These are phyloP conservation scores for Diaporthe aspalathi DNA, from an alignment of 2,329 filamentous ascomycete genomes.

Conservation along the genomic window DNA sequence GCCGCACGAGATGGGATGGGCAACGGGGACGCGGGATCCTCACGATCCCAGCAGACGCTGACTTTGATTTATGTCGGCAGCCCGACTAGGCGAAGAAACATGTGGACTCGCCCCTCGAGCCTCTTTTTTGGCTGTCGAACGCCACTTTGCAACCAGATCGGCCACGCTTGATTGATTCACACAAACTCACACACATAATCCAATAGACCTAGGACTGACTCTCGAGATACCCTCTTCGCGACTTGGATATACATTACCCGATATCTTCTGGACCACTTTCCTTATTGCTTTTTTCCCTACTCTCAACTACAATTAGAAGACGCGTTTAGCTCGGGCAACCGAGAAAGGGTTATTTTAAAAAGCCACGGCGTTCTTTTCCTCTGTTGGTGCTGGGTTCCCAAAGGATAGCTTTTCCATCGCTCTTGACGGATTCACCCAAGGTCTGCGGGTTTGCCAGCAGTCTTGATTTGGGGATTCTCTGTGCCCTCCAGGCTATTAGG, in stretches of 20 bases:
- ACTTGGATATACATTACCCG: constrained; percentile 33
- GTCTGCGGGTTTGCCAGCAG: not conserved
- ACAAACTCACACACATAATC: constrained; percentile 15
- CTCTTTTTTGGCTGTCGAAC: not conserved
- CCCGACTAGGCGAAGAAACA: not conserved
- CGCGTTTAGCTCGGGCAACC: constrained; percentile 39
- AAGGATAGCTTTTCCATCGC: not conserved
- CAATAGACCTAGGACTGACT: constrained; percentile 8
- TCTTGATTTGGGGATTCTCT: not conserved
- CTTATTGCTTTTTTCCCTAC: constrained; percentile 23
- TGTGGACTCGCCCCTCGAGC: not conserved
- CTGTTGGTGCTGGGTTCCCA: constrained; percentile 19
- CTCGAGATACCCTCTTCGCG: constrained; percentile 39
- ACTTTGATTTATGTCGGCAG: not conserved
- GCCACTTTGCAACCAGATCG: not conserved
- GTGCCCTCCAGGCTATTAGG: not conserved
- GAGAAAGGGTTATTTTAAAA: constrained; percentile 36
- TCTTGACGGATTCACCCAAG: not conserved
- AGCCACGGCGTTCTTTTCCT: constrained; percentile 30
- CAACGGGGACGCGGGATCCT: constrained; percentile 44
- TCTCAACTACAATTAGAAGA: constrained; percentile 36
- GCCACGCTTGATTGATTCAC: not conserved
- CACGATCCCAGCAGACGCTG: constrained; percentile 29
- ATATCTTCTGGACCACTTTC: constrained; percentile 26
- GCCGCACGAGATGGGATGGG: constrained; percentile 54